phyloP scores from a whole-genome alignment of 1,284 basidiomycete species.

The Microbotryomycetes sp. region DNA sequence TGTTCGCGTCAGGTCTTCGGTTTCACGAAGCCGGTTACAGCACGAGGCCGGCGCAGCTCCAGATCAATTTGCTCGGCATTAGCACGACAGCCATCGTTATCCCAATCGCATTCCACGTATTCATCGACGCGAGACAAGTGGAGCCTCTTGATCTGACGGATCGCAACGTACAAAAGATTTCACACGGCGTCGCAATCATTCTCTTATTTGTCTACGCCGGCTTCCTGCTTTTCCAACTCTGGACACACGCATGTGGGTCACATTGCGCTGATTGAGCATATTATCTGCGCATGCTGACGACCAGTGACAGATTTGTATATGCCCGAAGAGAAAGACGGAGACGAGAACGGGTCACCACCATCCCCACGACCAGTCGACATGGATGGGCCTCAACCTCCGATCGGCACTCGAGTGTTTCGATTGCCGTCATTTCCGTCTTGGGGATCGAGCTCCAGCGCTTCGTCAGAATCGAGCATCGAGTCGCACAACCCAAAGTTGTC shows the following conservation, averaged over 20 bases:
- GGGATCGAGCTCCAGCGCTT: conserved; percentile 33
- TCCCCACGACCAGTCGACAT: no score
- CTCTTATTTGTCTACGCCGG: conserved; percentile 53
- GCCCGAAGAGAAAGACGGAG: no score
- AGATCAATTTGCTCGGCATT: neutral
- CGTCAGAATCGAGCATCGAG: neutral
- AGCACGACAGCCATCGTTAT: conserved; percentile 35
- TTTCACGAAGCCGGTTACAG: neutral
- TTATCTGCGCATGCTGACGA: no score
- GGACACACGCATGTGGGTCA: no score
- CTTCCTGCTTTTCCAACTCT: no score
- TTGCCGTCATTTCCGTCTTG: conserved; percentile 38
- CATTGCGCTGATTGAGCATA: no score
- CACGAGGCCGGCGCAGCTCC: neutral
- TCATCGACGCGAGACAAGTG: conserved; percentile 39
- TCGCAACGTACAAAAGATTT: conserved; percentile 58
- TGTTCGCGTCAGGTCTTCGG: neutral
- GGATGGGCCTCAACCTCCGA: conserved; percentile 36
- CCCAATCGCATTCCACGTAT: conserved; percentile 46
- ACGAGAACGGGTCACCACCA: no score
- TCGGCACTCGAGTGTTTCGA: conserved; percentile 35
- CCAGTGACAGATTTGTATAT: no score
- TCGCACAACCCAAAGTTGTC: conserved; percentile 48
- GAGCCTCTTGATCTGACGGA: conserved; percentile 44
- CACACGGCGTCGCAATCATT: conserved; percentile 73